Base-by-base conservation (phyloP, 805 yeast genomes). In the Diddensiella transvaalensis region DNA sequence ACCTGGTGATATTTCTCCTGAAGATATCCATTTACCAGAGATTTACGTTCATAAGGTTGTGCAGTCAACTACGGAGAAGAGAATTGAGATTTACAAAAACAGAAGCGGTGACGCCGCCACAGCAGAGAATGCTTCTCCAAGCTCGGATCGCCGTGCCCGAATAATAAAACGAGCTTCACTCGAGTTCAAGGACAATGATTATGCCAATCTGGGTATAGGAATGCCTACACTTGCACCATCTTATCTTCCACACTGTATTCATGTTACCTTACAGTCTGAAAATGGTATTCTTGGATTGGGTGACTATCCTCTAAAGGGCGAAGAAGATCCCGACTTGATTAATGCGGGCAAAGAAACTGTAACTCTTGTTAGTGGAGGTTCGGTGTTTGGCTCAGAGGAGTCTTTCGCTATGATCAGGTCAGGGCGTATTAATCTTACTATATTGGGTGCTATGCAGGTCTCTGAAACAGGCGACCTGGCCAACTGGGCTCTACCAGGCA, bases 311-410 rank as follows among this genome's bases (percentile, higher is more conserved):
- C 47, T 55, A 4, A 50, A 45, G 43, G 76, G 73, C 13, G 60
- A 72, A 52, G 76, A 70, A 37, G 76, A 73, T 52, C 67, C 78
- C 2, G 79, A 76, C 53, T 52, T 71, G 52, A 72, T 74, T 50
- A 75, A 76, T 52, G 78, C 79, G 10, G 79, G 80, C 22, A 75
- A 75, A 54, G 79, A 75, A 61, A 71, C 79, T 3, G 73, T 73
- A 23, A 75, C 79, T 1, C 57, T 75, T 49, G 57, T 59, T 3
- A 62, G 69, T 13, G 79, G 79, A n/a, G 77, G 75, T 1, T 67
- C 78, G 0, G 60, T 74, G 15, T 75, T 75, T 54, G 76, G 77
- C 2, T 72, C 77, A 3, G 78, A 73, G 44, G 78, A 73, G 53
- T 72, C 77, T 15, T 75, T 75, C 51, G 72, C 69, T 24, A 70